Evolutionary conservation across 2,329 filamentous ascomycete genomes (phyloP), one percentile per base, ranked within the genome.

Genomic region (Pseudohalonectria lignicola): DNA sequence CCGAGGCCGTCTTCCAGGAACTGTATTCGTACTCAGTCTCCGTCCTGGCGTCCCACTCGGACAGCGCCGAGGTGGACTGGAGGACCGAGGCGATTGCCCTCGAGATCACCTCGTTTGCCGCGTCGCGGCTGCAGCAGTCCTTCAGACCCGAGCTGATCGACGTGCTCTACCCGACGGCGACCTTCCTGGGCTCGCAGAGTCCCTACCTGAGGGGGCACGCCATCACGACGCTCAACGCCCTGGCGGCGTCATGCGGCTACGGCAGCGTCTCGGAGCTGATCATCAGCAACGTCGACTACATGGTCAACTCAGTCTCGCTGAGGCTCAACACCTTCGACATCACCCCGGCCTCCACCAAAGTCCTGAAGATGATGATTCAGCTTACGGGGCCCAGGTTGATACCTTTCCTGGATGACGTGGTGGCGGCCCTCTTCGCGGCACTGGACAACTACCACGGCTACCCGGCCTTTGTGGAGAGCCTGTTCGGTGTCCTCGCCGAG

Each of bases 361-460:
- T 96, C 2, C 61, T 98, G 35, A 72, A 82, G 6, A 95, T 98
- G 88, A 93, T 96, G 84, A 79, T 96, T 43, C 79, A 76, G 19
- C 71, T 98, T 12, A 86, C 87, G 15, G 92, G 92, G 0, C 79
- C 87, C 1, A 71, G 70, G 7, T 58, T 98, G 17, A 69, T 98
- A 10, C 87, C 88, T 0, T 95, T 88, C 52, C 66, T 98, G 2
- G 90, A 96, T 52, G 92, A 98, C 53, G 76, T 94, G 1, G 79
- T 96, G 3, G 82, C 80, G 4, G 90, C 86, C 1, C 86, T 98
- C 29, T 96, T 98, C 55, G 82, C 84, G 0, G 86, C 88, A 0
- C 63, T 98, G n/a, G 87, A 95, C 47, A 85, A 86, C 50, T 98
- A 92, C 50, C 92, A 98, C 50, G 92, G 92, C 2, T 96, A 98